A percentile compares a stretch with the other conserved stretches of the same genome.
Evolutionary conservation across 768 basidiomycete species (phyloP).

Genomic region (Phanerochaete sordida): DNA sequence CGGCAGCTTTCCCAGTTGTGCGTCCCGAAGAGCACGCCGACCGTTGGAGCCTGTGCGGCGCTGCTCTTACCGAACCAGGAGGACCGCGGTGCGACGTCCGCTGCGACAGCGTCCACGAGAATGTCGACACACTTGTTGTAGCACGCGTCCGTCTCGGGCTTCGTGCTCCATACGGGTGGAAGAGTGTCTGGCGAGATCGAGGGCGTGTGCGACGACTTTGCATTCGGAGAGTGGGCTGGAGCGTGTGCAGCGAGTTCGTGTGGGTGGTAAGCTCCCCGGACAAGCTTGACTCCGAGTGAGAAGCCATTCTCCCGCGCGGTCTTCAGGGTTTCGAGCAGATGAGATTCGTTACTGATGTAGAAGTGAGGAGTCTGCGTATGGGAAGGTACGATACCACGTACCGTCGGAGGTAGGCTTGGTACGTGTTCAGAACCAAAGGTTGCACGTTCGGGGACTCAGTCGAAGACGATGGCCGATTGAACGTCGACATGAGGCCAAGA

Average conservation of each 20-base stretch:
- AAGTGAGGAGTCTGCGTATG: neutral
- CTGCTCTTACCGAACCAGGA: neutral
- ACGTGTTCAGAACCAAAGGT: constrained; percentile 81
- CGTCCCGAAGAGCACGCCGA: constrained; percentile 78
- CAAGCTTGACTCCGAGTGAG: constrained; percentile 85
- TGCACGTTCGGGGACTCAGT: constrained; percentile 32
- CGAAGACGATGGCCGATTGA: constrained; percentile 49
- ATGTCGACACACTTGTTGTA: constrained; percentile 61
- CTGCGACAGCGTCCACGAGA: constrained; percentile 53
- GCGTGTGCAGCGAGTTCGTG: constrained; percentile 60
- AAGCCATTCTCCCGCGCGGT: constrained; percentile 68
- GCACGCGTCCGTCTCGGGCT: constrained; percentile 68
- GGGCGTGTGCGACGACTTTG: constrained; percentile 19
- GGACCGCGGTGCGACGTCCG: constrained; percentile 36
- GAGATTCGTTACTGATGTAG: constrained; percentile 54
- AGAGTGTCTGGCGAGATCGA: constrained; percentile 55
- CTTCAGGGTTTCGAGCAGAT: constrained; percentile 59
- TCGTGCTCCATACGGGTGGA: constrained; percentile 68
- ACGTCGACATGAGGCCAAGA: constrained; percentile 69
- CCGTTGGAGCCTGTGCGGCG: neutral
- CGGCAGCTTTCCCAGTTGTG: constrained; percentile 76
- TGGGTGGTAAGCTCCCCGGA: constrained; percentile 88
- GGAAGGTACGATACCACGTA: constrained; percentile 21
- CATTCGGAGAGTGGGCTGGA: constrained; percentile 9
- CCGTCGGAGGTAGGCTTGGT: constrained; percentile 86